These are phyloP conservation scores for Ammopiptanthus mongolicus DNA, from an alignment of 306 rosid genomes.

Conservation along the genomic window DNA sequence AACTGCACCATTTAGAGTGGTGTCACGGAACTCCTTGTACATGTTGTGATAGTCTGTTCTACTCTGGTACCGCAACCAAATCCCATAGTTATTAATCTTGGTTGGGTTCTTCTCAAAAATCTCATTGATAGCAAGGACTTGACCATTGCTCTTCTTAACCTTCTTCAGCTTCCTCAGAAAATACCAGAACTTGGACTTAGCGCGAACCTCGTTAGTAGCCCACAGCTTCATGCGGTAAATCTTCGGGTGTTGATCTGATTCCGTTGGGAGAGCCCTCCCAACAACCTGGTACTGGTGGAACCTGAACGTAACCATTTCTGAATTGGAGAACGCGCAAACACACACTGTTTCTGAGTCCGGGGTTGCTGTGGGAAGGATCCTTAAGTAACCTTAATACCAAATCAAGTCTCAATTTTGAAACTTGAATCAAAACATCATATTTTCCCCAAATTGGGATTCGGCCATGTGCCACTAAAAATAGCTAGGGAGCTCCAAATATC, in stretches of 20 bases:
- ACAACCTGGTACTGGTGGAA: slow-evolving; percentile 91
- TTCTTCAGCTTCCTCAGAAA: slow-evolving; percentile 82
- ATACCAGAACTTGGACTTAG: slow-evolving; percentile 93
- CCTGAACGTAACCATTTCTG: slow-evolving; percentile 65
- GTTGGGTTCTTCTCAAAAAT: slow-evolving; percentile 92
- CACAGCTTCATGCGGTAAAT: slow-evolving; percentile 93
- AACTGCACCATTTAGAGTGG: slow-evolving; percentile 82
- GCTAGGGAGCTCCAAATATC: too few species aligned
- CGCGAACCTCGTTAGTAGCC: slow-evolving; percentile 96
- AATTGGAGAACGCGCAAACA: background rate
- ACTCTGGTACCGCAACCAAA: slow-evolving; percentile 88
- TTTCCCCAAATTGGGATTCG: too few species aligned
- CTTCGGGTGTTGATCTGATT: slow-evolving; percentile 67
- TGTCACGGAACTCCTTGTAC: slow-evolving; percentile 91
- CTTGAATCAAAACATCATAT: too few species aligned
- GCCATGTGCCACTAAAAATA: too few species aligned
- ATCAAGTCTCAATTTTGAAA: too few species aligned
- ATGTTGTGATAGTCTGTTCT: slow-evolving; percentile 90
- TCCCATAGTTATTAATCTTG: slow-evolving; percentile 74
- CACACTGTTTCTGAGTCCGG: background rate
- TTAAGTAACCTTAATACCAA: too few species aligned
- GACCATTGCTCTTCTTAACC: slow-evolving; percentile 96
- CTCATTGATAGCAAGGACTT: slow-evolving; percentile 69
- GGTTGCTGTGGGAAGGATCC: background rate
- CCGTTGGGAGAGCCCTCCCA: slow-evolving; percentile 85